A percentile compares a stretch with the other conserved stretches of the same genome.
These are phyloP conservation scores for Diutina mesorugosa DNA, from an alignment of 1,139 yeast genomes.

Conservation along the genomic window DNA sequence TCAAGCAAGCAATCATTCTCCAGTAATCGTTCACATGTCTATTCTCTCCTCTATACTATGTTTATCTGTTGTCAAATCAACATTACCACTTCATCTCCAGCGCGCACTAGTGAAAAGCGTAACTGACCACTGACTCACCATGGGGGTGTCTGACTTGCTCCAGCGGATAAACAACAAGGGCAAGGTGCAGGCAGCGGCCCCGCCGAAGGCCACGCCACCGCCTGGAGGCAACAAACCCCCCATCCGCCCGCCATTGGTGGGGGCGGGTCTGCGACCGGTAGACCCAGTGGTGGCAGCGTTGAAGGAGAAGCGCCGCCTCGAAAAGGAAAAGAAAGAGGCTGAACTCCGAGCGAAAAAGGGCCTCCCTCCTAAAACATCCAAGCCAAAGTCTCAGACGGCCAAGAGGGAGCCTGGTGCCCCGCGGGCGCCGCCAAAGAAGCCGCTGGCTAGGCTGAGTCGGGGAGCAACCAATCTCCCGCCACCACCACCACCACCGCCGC, in stretches of 20 bases:
- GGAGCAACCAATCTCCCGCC: constrained; percentile 3
- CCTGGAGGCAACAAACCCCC: not conserved
- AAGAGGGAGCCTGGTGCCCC: constrained; percentile 7
- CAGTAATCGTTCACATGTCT: too few species aligned
- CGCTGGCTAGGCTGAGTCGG: constrained; percentile 4
- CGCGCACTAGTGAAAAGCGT: not conserved
- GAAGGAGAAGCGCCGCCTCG: constrained; percentile 52
- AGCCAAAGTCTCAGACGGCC: not conserved
- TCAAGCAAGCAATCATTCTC: too few species aligned
- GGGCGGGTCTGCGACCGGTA: constrained; percentile 7
- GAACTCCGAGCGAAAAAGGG: constrained; percentile 22
- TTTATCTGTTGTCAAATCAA: not conserved
- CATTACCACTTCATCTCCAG: not conserved
- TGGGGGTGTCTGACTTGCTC: not conserved
- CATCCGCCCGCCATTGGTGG: not conserved
- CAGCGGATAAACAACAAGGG: constrained; percentile 1
- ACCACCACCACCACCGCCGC: constrained; percentile 7
- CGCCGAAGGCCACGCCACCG: not conserved
- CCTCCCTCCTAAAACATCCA: constrained; percentile 11
- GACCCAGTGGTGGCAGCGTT: constrained; percentile 49
- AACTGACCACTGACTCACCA: not conserved
- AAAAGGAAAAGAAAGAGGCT: constrained; percentile 31
- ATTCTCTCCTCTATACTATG: too few species aligned
- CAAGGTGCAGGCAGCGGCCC: not conserved
- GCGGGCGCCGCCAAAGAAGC: constrained; percentile 5